These are phyloP conservation scores for Begonia peltatifolia DNA, from an alignment of 306 rosid genomes.

Conservation along the genomic window DNA sequence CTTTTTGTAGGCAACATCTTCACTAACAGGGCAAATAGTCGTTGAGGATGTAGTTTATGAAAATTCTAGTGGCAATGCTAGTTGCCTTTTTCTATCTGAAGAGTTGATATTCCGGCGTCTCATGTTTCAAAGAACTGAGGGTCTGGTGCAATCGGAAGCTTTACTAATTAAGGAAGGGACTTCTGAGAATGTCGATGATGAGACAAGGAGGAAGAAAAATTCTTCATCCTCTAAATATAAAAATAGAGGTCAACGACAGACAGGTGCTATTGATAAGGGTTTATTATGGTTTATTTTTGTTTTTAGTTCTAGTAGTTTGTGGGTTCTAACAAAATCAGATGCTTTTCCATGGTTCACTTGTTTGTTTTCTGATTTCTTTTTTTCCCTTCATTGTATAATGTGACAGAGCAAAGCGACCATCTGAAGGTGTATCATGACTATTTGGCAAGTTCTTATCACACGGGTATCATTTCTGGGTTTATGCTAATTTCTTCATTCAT, in stretches of 20 bases:
- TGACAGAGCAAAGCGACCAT: constrained; percentile 37
- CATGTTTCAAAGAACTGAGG: constrained; percentile 71
- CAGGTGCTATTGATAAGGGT: constrained; percentile 22
- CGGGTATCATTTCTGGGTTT: constrained; percentile 86
- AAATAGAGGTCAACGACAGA: constrained; percentile 32
- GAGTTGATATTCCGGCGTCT: constrained; percentile 80
- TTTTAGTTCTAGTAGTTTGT: neutral
- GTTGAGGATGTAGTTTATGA: constrained; percentile 90
- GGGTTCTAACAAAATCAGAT: neutral
- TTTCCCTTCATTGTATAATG: constrained; percentile 2
- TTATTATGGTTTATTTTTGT: neutral
- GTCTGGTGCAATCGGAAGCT: constrained; percentile 95
- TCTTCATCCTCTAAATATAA: constrained; percentile 47
- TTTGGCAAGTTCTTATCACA: constrained; percentile 82
- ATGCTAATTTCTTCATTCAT: constrained; percentile 56
- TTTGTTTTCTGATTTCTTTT: neutral
- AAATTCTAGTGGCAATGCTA: constrained; percentile 39
- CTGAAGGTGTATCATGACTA: constrained; percentile 67
- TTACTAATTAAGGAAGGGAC: constrained; percentile 34
- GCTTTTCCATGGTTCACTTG: neutral
- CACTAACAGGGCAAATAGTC: constrained; percentile 62
- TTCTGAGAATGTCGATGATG: constrained; percentile 22
- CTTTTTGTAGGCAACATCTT: constrained; percentile 61
- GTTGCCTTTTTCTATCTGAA: constrained; percentile 41
- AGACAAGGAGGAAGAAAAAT: constrained; percentile 36